Percentiles rank a stretch among this genome's conserved stretches.
These are phyloP conservation scores for Elasticomyces elasticus DNA, from an alignment of 495 filamentous ascomycete genomes.

Conservation along the genomic window DNA sequence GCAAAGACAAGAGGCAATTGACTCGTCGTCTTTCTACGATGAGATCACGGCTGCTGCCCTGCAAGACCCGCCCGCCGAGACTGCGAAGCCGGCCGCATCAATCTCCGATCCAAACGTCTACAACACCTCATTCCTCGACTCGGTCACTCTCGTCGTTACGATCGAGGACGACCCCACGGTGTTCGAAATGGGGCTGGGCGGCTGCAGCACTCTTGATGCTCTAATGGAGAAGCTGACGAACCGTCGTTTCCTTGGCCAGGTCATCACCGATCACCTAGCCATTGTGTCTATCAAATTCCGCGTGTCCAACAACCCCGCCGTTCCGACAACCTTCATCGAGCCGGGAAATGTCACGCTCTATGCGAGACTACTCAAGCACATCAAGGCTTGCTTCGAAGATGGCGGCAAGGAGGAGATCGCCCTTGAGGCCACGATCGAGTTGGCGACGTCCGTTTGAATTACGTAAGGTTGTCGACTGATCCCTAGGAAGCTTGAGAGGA, in stretches of 20 bases:
- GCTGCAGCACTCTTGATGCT: neutral
- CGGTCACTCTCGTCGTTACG: neutral
- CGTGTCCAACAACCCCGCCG: neutral
- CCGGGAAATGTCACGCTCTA: neutral
- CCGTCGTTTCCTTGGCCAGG: neutral
- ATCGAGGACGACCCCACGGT: neutral
- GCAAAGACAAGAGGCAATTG: too few relatives aligned
- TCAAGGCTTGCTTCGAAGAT: neutral
- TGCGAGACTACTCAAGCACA: neutral
- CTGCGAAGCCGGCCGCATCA: too few relatives aligned
- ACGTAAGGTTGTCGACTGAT: too few relatives aligned
- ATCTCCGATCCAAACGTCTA: neutral
- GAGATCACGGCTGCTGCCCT: too few relatives aligned
- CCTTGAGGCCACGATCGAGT: neutral
- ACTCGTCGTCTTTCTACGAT: too few relatives aligned
- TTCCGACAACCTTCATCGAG: neutral
- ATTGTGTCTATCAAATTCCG: neutral
- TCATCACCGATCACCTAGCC: neutral
- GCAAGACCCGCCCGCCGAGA: too few relatives aligned
- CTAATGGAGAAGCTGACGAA: neutral
- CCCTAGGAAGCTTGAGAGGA: too few relatives aligned
- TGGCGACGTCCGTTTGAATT: neutral
- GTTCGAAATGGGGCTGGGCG: neutral
- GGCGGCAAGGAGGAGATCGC: neutral
- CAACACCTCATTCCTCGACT: neutral